Percentiles rank a stretch among this genome's conserved stretches.
These are phyloP conservation scores for Colletotrichum tamarilloi DNA, from an alignment of 2,329 filamentous ascomycete genomes.

Conservation along the genomic window DNA sequence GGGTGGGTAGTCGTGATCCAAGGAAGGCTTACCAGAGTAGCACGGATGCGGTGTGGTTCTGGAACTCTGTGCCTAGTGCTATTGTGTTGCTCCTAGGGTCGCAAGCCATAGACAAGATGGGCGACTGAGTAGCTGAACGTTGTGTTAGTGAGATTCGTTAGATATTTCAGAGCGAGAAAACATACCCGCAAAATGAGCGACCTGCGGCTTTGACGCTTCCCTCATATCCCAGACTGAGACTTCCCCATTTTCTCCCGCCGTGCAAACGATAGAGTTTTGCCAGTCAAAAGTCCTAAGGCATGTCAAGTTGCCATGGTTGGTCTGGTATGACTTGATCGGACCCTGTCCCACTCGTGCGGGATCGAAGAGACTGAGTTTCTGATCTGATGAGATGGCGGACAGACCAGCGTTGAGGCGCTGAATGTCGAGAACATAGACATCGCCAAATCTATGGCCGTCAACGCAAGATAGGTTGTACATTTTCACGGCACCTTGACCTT, in stretches of 20 bases:
- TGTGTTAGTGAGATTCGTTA: constrained; percentile 35
- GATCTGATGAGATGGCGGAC: constrained; percentile 76
- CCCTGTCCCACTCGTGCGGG: constrained; percentile 64
- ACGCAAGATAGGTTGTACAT: constrained; percentile 57
- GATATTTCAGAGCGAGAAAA: constrained; percentile 28
- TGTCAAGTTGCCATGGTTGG: constrained; percentile 72
- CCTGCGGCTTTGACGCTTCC: constrained; percentile 50
- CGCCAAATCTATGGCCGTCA: constrained; percentile 51
- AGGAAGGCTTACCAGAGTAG: constrained; percentile 63
- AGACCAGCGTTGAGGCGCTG: constrained; percentile 62
- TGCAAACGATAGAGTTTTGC: constrained; percentile 67
- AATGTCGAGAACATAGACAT: constrained; percentile 70
- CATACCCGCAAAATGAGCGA: constrained; percentile 59
- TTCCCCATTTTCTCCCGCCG: constrained; percentile 77
- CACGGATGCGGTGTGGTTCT: constrained; percentile 71
- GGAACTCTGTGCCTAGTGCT: constrained; percentile 79
- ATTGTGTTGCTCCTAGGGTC: constrained; percentile 67
- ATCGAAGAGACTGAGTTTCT: constrained; percentile 75
- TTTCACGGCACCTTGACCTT: not conserved
- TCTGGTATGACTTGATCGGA: constrained; percentile 58
- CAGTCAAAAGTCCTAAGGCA: constrained; percentile 68
- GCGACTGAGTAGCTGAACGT: constrained; percentile 52
- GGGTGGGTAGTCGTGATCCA: constrained; percentile 3
- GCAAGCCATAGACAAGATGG: constrained; percentile 75
- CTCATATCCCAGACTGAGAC: constrained; percentile 76